Conservation (phyloP, 2,329 filamentous ascomycete genomes). For the Penicillium aurantiogriseum region DNA sequence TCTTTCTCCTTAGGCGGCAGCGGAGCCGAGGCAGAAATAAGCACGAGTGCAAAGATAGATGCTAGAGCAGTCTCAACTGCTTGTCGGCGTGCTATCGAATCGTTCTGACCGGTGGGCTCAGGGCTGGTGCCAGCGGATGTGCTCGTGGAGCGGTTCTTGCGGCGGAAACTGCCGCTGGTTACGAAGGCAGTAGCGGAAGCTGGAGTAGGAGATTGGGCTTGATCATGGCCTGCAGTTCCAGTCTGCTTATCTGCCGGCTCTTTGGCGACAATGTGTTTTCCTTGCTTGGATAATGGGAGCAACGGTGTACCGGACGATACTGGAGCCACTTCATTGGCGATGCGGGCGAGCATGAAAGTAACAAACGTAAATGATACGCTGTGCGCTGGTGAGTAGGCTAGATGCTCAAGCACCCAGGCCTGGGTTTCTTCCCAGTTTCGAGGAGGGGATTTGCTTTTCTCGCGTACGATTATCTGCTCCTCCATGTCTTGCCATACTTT, state of each 20-base stretch:
- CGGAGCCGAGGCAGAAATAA: slow-evolving; percentile 55
- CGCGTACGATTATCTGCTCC: slow-evolving; percentile 51
- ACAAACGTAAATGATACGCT: slow-evolving; percentile 89
- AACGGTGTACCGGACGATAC: slow-evolving; percentile 25
- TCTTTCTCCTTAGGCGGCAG: slow-evolving; percentile 55
- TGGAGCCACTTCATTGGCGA: slow-evolving; percentile 56
- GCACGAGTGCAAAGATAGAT: slow-evolving; percentile 61
- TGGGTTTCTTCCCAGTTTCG: slow-evolving; percentile 56
- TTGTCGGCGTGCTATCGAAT: slow-evolving; percentile 55
- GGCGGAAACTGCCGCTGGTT: slow-evolving; percentile 31
- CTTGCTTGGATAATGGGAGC: neutral
- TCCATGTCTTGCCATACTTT: slow-evolving; percentile 70
- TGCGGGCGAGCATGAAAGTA: slow-evolving; percentile 68
- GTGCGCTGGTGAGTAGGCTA: slow-evolving; percentile 70
- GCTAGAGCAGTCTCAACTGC: slow-evolving; percentile 63
- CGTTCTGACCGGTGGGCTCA: slow-evolving; percentile 26
- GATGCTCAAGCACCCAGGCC: slow-evolving; percentile 67
- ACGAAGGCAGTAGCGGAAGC: slow-evolving; percentile 31
- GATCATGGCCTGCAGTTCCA: slow-evolving; percentile 4
- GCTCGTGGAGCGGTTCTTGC: slow-evolving; percentile 27
- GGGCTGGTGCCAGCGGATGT: slow-evolving; percentile 23
- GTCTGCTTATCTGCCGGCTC: slow-evolving; percentile 3
- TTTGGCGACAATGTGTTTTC: slow-evolving; percentile 4
- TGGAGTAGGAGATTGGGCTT: slow-evolving; percentile 15
- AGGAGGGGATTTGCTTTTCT: slow-evolving; percentile 50